Percentiles rank a stretch among this genome's conserved stretches.
phyloP scores from a whole-genome alignment of 148 eudicot species.

The Salicornia ramosissima region DNA sequence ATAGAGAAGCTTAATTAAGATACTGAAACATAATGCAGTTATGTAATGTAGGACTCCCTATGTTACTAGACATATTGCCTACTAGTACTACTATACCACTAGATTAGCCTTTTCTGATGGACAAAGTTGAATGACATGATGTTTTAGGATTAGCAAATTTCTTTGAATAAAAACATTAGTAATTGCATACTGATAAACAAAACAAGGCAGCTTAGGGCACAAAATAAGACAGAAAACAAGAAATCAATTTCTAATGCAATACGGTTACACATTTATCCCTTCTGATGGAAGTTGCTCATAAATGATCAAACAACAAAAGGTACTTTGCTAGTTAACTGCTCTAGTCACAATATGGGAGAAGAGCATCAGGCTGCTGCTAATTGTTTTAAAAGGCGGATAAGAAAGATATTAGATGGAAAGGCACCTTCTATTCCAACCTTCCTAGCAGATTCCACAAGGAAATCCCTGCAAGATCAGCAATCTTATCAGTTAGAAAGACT shows the following conservation, averaged over 20 bases:
- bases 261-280: no score
- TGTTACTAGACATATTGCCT: neutral
- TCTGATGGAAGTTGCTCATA: neutral
- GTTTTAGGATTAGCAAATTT: no score
- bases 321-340: no score
- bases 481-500: neutral
- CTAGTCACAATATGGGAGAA: no score
- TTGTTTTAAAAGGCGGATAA: neutral
- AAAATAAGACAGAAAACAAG: neutral
- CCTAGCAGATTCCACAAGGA: conserved; percentile 69
- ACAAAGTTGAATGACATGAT: no score
- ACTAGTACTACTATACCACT: neutral
- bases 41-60: neutral
- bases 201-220: no score
- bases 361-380: no score
- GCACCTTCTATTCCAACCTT: conserved; percentile 89
- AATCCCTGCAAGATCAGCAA: conserved; percentile 46
- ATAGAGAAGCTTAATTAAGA: neutral
- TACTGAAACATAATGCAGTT: neutral
- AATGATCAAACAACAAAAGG: no score
- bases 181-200: neutral
- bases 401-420: no score
- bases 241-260: neutral
- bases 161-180: no score
- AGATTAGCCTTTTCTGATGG: neutral